These are phyloP conservation scores for Aspergillus terreus DNA, from an alignment of 2,329 filamentous ascomycete species.

Conservation along the genomic window DNA sequence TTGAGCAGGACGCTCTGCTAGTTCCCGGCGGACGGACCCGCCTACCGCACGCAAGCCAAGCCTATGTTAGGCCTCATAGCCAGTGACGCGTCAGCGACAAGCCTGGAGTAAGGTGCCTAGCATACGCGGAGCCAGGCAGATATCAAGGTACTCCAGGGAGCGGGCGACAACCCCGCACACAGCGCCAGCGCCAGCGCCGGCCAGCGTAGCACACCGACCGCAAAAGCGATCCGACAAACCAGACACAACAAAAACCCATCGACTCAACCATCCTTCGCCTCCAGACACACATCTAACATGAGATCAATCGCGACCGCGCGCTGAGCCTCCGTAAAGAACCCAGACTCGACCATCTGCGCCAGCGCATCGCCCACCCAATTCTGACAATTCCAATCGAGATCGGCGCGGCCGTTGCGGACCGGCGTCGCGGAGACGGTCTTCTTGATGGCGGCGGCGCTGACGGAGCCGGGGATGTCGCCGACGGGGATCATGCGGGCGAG, in stretches of 20 bases:
- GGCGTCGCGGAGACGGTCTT: conserved; percentile 17
- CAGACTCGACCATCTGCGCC: conserved; percentile 16
- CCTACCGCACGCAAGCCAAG: no score
- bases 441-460: conserved; percentile 15
- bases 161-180: no score
- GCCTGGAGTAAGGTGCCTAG: no score
- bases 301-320: conserved; percentile 19
- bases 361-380: conserved; percentile 31
- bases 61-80: no score
- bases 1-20: no score
- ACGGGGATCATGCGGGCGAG: conserved; percentile 15
- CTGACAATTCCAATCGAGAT: conserved; percentile 32
- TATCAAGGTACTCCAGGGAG: no score
- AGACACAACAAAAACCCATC: neutral
- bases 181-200: no score
- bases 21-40: no score
- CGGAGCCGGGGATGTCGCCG: conserved; percentile 8
- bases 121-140: no score
- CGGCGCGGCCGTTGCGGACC: conserved; percentile 18
- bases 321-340: conserved; percentile 16
- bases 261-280: conserved; percentile 18
- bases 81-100: no score
- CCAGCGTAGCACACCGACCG: no score
- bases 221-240: neutral
- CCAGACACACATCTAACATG: conserved; percentile 27